Evolutionary conservation across 1,139 yeast genomes (phyloP).

Genomic region (Zygosaccharomyces sapae): DNA sequence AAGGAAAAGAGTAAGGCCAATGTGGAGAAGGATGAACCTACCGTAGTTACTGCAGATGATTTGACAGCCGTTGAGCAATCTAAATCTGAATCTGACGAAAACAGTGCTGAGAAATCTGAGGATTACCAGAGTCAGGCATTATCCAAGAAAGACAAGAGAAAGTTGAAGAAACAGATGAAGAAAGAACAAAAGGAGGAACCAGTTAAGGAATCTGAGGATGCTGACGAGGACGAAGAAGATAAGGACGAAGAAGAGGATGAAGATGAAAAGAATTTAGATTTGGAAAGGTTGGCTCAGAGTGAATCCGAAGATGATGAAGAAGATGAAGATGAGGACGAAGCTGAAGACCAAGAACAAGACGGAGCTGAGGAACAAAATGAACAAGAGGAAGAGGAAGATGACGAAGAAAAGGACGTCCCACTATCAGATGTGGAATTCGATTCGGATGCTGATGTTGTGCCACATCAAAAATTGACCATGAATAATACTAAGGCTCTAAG

Average conservation of each 20-base stretch:
- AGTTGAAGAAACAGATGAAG: constrained; percentile 49
- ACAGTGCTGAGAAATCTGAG: constrained; percentile 24
- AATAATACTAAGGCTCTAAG: constrained; percentile 68
- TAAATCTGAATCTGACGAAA: constrained; percentile 19
- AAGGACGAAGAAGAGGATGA: constrained; percentile 26
- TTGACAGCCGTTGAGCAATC: constrained; percentile 21
- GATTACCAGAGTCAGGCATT: constrained; percentile 45
- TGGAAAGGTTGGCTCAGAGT: too few relatives aligned
- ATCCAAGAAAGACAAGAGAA: constrained; percentile 64
- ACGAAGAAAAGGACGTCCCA: constrained; percentile 62
- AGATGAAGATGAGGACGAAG: too few relatives aligned
- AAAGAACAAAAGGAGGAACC: constrained; percentile 24
- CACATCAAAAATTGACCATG: constrained; percentile 81
- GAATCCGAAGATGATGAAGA: too few relatives aligned
- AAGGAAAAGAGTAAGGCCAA: constrained; percentile 25
- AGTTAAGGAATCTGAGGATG: constrained; percentile 18
- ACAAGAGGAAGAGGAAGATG: constrained; percentile 43
- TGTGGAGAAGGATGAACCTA: constrained; percentile 32
- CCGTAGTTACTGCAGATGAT: constrained; percentile 37
- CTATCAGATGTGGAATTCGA: constrained; percentile 76
- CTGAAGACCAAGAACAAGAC: constrained; percentile 43
- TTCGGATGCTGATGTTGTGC: constrained; percentile 83
- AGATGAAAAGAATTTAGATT: constrained; percentile 32
- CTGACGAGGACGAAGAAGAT: constrained; percentile 32
- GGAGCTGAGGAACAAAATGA: constrained; percentile 39